A percentile compares a stretch with the other conserved stretches of the same genome.
Conservation (phyloP, 495 filamentous ascomycete genomes). For the Parachaetomium inaequale region DNA sequence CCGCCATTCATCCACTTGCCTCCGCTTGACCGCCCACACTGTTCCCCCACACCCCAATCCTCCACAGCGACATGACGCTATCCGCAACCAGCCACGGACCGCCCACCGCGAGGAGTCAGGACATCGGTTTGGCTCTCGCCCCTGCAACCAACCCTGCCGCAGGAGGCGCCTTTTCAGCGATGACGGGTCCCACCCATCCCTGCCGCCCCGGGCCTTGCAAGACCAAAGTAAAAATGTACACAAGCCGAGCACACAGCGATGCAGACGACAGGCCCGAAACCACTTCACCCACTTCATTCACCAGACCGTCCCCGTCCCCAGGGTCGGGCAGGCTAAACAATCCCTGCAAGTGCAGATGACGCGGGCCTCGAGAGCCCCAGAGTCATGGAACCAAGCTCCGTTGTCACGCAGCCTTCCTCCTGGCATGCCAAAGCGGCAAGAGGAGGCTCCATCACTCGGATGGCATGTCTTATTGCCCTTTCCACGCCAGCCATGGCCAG, state of each 20-base stretch:
- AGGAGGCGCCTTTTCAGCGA: conserved; percentile 15
- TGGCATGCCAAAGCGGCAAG: conserved; percentile 36
- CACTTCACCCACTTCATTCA: too few species aligned
- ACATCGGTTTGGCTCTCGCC: conserved; percentile 25
- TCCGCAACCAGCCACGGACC: conserved; percentile 22
- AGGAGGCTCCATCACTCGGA: conserved; percentile 12
- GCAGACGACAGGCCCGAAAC: conserved; percentile 29
- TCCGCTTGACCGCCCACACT: conserved; percentile 35
- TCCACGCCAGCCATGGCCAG: conserved; percentile 26
- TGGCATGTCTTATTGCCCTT: conserved; percentile 24
- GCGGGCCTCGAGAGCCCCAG: conserved; percentile 30
- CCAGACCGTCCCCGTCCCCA: conserved; percentile 21
- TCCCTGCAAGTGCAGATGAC: conserved; percentile 38
- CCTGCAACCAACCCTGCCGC: conserved; percentile 26
- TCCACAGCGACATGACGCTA: conserved; percentile 10
- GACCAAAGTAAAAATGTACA: conserved; percentile 5
- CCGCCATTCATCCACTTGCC: conserved; percentile 21
- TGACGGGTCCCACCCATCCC: conserved; percentile 28
- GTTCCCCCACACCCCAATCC: conserved; percentile 13
- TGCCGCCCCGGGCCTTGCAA: conserved; percentile 29
- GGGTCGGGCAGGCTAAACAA: conserved; percentile 33
- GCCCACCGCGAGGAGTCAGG: conserved; percentile 19
- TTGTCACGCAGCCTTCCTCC: conserved; percentile 33
- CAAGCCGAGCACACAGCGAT: neutral
- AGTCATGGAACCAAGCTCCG: conserved; percentile 35